These are phyloP conservation scores for Asterella californica DNA, from an alignment of 225 moss, liverwort and hornwort species.

Conservation along the genomic window DNA sequence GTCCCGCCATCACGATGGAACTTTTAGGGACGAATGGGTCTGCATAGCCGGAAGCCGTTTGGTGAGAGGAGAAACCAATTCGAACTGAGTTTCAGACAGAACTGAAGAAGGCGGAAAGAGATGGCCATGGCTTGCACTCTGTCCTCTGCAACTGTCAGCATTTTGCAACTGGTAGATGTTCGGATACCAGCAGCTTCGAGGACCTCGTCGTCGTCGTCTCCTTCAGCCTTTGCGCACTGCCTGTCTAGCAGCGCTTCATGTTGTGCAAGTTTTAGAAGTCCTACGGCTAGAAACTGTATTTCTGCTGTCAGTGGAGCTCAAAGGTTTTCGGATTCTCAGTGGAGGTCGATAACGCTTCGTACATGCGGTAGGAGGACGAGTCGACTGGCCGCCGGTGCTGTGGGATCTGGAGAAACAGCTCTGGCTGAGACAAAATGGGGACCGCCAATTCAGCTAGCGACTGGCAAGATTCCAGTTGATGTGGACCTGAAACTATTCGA, in stretches of 20 bases:
- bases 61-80: no score
- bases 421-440: constrained; percentile 56
- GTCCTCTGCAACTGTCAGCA: no score
- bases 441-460: constrained; percentile 70
- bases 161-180: background rate
- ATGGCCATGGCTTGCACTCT: constrained; percentile 4
- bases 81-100: no score
- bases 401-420: constrained; percentile 33
- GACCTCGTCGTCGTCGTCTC: background rate
- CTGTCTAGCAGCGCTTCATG: no score
- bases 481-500: constrained; percentile 63
- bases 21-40: no score
- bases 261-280: no score
- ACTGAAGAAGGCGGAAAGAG: background rate
- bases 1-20: no score
- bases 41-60: no score
- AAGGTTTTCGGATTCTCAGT: no score
- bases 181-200: background rate
- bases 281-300: no score
- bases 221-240: background rate
- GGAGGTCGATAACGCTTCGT: background rate
- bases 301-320: no score
- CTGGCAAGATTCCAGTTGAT: constrained; percentile 76
- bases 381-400: background rate
- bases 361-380: background rate